phyloP scores from a whole-genome alignment of 352 stramenopile species.

The Globisporangium paroecandrum region DNA sequence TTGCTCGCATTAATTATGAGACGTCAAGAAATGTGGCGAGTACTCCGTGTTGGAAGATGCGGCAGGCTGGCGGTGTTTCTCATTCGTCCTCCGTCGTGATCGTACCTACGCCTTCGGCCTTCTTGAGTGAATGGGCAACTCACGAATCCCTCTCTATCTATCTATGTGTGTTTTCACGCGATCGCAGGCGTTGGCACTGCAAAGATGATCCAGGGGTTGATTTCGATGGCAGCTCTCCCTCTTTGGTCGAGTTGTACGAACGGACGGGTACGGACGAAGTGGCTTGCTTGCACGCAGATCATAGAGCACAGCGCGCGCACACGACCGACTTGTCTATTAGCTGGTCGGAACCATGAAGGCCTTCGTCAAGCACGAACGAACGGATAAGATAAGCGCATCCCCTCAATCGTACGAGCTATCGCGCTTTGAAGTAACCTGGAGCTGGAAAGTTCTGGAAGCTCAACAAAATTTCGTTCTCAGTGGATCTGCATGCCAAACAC shows the following conservation, averaged over 20 bases:
- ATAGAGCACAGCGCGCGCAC: neutral
- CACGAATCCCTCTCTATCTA: neutral
- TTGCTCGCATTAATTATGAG: neutral
- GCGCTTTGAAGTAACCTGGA: neutral
- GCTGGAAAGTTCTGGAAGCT: neutral
- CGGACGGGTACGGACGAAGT: neutral
- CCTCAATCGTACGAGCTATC: neutral
- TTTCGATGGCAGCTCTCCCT: neutral
- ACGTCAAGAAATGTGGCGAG: neutral
- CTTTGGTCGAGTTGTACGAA: neutral
- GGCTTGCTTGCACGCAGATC: neutral
- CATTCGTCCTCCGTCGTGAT: neutral
- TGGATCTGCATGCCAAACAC: neutral
- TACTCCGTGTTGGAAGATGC: neutral
- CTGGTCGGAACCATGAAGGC: neutral
- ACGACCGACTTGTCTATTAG: neutral
- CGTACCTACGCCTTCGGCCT: neutral
- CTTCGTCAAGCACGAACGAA: neutral
- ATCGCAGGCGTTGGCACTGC: constrained; percentile 2
- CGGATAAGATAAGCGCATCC: neutral
- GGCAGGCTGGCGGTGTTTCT: neutral
- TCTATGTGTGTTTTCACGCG: neutral
- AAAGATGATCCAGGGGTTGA: constrained; percentile 5
- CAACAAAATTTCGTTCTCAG: neutral
- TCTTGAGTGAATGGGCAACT: neutral